Evolutionary conservation across 371 early-diverging fungal species (phyloP).

Genomic region (Smittium culicis): DNA sequence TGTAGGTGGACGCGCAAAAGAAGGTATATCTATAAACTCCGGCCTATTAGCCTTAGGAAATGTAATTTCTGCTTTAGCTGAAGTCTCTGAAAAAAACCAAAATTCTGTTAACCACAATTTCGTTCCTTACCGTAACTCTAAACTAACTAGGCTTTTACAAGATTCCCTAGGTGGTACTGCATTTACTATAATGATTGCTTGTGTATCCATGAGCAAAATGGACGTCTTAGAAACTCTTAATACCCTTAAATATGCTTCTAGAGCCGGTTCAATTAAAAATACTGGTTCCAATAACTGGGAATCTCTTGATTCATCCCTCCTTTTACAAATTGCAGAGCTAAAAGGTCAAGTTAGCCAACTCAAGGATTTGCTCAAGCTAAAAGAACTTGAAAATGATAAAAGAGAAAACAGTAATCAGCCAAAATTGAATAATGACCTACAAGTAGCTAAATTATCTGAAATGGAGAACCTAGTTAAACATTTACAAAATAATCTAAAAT

Average conservation of each 20-base stretch:
- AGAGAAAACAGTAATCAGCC: not conserved
- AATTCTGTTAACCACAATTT: slow-evolving; percentile 29
- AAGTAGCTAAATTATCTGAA: not conserved
- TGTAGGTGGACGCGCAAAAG: slow-evolving; percentile 86
- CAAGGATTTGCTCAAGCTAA: slow-evolving; percentile 13
- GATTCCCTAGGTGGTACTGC: slow-evolving; percentile 93
- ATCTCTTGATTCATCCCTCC: slow-evolving; percentile 39
- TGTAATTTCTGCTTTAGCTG: slow-evolving; percentile 97
- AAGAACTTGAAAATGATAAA: not conserved
- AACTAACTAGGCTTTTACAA: slow-evolving; percentile 92
- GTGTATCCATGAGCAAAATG: slow-evolving; percentile 47
- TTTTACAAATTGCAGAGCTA: slow-evolving; percentile 55
- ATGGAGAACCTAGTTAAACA: slow-evolving; percentile 18
- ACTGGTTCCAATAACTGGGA: slow-evolving; percentile 26
- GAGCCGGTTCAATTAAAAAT: slow-evolving; percentile 63
- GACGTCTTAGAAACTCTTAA: slow-evolving; percentile 68
- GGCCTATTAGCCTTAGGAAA: slow-evolving; percentile 97
- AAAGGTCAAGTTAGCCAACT: slow-evolving; percentile 44
- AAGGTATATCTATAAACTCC: slow-evolving; percentile 96
- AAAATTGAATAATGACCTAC: not conserved
- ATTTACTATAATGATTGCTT: slow-evolving; percentile 71
- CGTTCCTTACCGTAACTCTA: slow-evolving; percentile 95
- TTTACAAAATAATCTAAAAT: slow-evolving; percentile 28
- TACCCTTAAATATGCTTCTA: slow-evolving; percentile 77
- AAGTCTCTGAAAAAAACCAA: slow-evolving; percentile 43